phyloP scores from a whole-genome alignment of 2,329 filamentous ascomycete species.

The Cryphonectria radicalis region DNA sequence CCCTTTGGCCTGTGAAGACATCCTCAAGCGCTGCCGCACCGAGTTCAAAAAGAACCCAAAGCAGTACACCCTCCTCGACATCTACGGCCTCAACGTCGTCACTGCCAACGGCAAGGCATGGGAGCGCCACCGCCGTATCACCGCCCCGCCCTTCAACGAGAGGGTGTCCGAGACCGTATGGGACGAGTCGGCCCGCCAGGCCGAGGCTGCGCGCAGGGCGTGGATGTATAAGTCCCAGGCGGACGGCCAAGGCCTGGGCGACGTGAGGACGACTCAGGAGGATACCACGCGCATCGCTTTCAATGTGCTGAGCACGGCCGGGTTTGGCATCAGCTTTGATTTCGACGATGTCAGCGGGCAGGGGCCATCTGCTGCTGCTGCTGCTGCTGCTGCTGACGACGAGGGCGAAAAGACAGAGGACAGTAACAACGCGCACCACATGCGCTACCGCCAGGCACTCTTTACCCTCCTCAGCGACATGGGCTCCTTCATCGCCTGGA shows the following conservation, averaged over 20 bases:
- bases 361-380: too few species aligned
- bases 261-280: slow-evolving; percentile 7
- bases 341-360: slow-evolving; percentile 9
- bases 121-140: slow-evolving; percentile 14
- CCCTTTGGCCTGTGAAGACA: slow-evolving; percentile 6
- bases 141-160: slow-evolving; percentile 18
- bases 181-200: slow-evolving; percentile 16
- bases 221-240: background rate
- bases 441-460: slow-evolving; percentile 11
- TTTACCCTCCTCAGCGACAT: slow-evolving; percentile 6
- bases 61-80: slow-evolving; percentile 14
- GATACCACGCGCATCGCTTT: slow-evolving; percentile 16
- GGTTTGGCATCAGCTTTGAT: slow-evolving; percentile 7
- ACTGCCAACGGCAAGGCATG: slow-evolving; percentile 13
- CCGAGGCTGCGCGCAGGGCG: background rate
- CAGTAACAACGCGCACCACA: background rate
- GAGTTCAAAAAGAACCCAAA: slow-evolving; percentile 13
- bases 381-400: background rate
- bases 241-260: background rate
- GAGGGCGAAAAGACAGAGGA: background rate
- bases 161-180: slow-evolving; percentile 14
- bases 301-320: slow-evolving; percentile 13
- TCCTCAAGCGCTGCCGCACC: slow-evolving; percentile 8
- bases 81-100: slow-evolving; percentile 13
- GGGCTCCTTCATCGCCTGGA: background rate